Evolutionary conservation across 768 basidiomycete species (phyloP).

Genomic region (Phaeolepiota aurea): DNA sequence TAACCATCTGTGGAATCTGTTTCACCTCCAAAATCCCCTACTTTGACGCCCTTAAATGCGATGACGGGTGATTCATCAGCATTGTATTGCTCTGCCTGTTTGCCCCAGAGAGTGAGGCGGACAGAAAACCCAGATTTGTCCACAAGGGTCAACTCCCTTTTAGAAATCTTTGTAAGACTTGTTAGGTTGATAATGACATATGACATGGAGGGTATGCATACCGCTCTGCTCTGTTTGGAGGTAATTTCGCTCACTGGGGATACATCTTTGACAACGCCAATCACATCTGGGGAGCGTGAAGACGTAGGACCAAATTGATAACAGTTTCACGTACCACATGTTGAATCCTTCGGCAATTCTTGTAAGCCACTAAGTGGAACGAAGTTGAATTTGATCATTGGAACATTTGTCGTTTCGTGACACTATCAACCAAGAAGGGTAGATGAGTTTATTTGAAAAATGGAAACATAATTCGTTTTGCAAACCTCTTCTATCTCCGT

Average conservation of each 20-base stretch:
- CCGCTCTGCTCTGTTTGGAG: conserved; percentile 69
- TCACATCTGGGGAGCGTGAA: conserved; percentile 57
- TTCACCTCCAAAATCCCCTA: conserved; percentile 82
- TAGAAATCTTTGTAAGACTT: conserved; percentile 49
- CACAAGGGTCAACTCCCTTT: conserved; percentile 85
- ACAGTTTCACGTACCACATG: conserved; percentile 69
- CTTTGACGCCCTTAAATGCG: conserved; percentile 91
- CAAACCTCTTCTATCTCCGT: conserved; percentile 82
- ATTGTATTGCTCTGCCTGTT: conserved; percentile 80
- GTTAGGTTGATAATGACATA: not conserved
- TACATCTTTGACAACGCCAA: conserved; percentile 79
- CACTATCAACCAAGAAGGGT: too few species aligned
- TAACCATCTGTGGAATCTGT: conserved; percentile 2
- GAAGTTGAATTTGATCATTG: conserved; percentile 82
- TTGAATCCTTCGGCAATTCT: conserved; percentile 66
- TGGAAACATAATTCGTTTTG: conserved; percentile 4
- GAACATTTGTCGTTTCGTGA: conserved; percentile 66
- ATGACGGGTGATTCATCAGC: conserved; percentile 58
- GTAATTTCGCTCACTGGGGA: conserved; percentile 61
- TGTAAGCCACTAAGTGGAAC: conserved; percentile 55
- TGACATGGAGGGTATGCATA: conserved; percentile 19
- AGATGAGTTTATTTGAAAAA: not conserved
- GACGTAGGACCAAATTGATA: not conserved
- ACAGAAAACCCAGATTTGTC: conserved; percentile 75
- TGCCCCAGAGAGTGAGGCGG: conserved; percentile 91